Base-by-base conservation (phyloP, 495 filamentous ascomycete species). In the Penicillium silybi region DNA sequence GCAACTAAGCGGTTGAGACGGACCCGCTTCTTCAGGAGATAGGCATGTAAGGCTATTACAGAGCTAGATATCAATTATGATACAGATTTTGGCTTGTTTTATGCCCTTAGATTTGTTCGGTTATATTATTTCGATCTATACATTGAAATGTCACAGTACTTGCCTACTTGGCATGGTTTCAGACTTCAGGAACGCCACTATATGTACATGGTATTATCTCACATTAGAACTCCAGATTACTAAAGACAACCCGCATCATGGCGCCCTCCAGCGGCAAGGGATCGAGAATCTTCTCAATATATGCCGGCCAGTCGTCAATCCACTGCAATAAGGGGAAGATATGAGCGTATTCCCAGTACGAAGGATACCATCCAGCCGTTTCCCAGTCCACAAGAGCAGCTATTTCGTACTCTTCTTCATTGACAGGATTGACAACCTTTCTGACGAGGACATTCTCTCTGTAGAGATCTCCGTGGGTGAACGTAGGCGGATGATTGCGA, bases 331-430 rank as follows among this genome's bases (percentile, higher is more conserved):
- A 23, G 9, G 53, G 50, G 34, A 58, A 51, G 17, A 63, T 58
- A 62, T 69, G 67, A 16, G 69, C 54, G 53, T 69, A 78, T 56
- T 79, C 77, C 77, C 74, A 78, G 61, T 79, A 74, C 20, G 64
- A 59, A 48, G 75, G 71, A 67, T 72, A 76, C 69, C 70, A 80
- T 27, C 76, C 75, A 37, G 72, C 58, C 13, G 64, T 51, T 60
- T 76, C 77, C 76, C 76, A 77, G 58, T 78, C 73, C 44, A 79
- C 56, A 59, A 80, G 63, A 42, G 68, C 73, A 53, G 59, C 63
- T 16, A 64, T 44, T 44, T 62, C 40, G 29, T 54, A 54, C 45
- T 49, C 45, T 29, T 54, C 45, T 44, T 48, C 40, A 38, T 39
- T 52, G 49, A 52, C 40, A 55, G 51, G 41, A 52, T 52, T 52